Conservation (phyloP, 257 asterid genomes). For the Solanum megistacrolobum region DNA sequence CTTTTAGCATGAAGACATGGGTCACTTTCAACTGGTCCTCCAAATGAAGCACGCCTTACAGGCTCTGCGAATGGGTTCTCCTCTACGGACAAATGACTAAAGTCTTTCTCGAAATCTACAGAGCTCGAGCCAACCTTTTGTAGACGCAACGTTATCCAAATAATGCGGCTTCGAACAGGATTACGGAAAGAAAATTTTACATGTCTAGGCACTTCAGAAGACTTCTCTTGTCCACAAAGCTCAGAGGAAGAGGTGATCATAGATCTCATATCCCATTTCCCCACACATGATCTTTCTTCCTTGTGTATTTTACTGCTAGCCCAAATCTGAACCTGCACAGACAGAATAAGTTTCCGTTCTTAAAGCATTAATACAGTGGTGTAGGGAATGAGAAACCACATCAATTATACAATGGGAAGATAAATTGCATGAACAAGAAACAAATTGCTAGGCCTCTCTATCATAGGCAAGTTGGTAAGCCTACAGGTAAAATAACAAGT, state of each 20-base stretch:
- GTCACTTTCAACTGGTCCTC: conserved; percentile 63
- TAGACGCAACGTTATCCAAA: conserved; percentile 81
- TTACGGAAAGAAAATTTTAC: conserved; percentile 64
- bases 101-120: conserved; percentile 55
- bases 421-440: background rate
- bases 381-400: background rate
- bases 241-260: conserved; percentile 64
- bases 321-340: conserved; percentile 87
- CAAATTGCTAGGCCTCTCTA: background rate
- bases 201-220: conserved; percentile 62
- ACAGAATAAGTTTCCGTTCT: conserved; percentile 3
- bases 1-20: conserved; percentile 90
- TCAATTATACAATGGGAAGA: background rate
- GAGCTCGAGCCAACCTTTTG: conserved; percentile 74
- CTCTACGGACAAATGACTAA: conserved; percentile 62
- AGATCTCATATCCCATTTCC: conserved; percentile 87
- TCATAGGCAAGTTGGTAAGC: background rate
- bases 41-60: conserved; percentile 76
- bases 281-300: conserved; percentile 83
- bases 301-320: conserved; percentile 67
- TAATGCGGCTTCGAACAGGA: conserved; percentile 82
- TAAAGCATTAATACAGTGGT: background rate
- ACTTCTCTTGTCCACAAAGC: conserved; percentile 69
- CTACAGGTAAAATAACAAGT: background rate
- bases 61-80: conserved; percentile 77